Conservation (phyloP, 768 basidiomycete species). For the Mycena galericulata region DNA sequence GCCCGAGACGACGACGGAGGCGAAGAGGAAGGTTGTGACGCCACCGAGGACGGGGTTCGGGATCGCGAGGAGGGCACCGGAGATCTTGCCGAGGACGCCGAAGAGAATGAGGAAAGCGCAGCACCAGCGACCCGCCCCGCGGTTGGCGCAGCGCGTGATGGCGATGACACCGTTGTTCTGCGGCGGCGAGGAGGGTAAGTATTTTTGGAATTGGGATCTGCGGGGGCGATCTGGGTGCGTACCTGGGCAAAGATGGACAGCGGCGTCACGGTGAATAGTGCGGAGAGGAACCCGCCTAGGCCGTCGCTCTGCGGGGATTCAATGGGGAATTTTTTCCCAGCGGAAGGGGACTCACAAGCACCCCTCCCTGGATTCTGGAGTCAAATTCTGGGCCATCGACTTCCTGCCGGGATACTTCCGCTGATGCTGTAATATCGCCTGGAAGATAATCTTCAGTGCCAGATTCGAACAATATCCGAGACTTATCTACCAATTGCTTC, state of each 20-base stretch:
- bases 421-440: slow-evolving; percentile 26
- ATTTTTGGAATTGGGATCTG: slow-evolving; percentile 38
- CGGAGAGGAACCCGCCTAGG: slow-evolving; percentile 83
- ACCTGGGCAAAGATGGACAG: slow-evolving; percentile 67
- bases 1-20: slow-evolving; percentile 66
- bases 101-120: slow-evolving; percentile 84
- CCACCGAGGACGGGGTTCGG: slow-evolving; percentile 87
- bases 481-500: slow-evolving; percentile 13
- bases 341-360: slow-evolving; percentile 61
- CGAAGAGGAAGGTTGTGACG: slow-evolving; percentile 90
- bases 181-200: slow-evolving; percentile 34
- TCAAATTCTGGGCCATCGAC: slow-evolving; percentile 82
- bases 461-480: neutral
- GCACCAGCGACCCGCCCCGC: slow-evolving; percentile 83
- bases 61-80: slow-evolving; percentile 87
- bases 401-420: slow-evolving; percentile 79
- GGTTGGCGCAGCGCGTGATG: slow-evolving; percentile 87
- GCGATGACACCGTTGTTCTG: slow-evolving; percentile 88
- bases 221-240: too few relatives aligned
- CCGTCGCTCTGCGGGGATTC: slow-evolving; percentile 75
- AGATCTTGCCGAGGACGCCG: slow-evolving; percentile 80
- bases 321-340: slow-evolving; percentile 52
- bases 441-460: too few relatives aligned
- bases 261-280: slow-evolving; percentile 84
- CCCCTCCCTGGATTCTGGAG: slow-evolving; percentile 84